A percentile compares a stretch with the other conserved stretches of the same genome.
phyloP scores from a whole-genome alignment of 129 eudicot species.

The Pittosporum tobira region DNA sequence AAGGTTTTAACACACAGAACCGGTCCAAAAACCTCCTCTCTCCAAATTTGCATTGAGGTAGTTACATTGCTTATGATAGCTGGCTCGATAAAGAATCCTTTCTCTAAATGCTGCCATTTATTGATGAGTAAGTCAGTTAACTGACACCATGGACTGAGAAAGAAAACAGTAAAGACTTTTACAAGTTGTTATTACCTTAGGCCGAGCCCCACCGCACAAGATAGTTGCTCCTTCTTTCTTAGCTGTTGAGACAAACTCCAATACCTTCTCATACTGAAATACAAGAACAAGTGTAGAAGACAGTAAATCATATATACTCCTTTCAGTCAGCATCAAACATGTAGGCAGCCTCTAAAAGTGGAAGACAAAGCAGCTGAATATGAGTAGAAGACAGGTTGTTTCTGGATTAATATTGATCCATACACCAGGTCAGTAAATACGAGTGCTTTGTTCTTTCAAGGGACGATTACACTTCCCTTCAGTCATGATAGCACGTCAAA shows the following conservation, averaged over 20 bases:
- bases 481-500: no score
- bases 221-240: conserved; percentile 93
- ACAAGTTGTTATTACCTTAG: conserved; percentile 39
- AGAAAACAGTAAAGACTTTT: not conserved
- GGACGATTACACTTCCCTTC: no score
- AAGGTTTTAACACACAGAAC: conserved; percentile 91
- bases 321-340: no score
- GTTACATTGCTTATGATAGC: conserved; percentile 73
- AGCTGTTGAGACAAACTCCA: conserved; percentile 76
- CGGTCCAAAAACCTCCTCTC: conserved; percentile 97
- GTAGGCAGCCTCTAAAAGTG: no score
- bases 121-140: not conserved
- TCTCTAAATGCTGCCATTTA: conserved; percentile 54
- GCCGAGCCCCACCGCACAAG: conserved; percentile 72
- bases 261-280: conserved; percentile 74
- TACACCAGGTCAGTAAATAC: no score
- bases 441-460: not conserved
- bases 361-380: not conserved
- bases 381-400: no score
- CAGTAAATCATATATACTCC: not conserved
- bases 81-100: conserved; percentile 72
- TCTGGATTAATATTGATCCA: no score
- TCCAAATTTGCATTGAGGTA: conserved; percentile 97
- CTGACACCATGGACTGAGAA: not conserved
- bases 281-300: not conserved